These are phyloP conservation scores for Trichoderma koningii DNA, from an alignment of 2,329 filamentous ascomycete species.

Conservation along the genomic window DNA sequence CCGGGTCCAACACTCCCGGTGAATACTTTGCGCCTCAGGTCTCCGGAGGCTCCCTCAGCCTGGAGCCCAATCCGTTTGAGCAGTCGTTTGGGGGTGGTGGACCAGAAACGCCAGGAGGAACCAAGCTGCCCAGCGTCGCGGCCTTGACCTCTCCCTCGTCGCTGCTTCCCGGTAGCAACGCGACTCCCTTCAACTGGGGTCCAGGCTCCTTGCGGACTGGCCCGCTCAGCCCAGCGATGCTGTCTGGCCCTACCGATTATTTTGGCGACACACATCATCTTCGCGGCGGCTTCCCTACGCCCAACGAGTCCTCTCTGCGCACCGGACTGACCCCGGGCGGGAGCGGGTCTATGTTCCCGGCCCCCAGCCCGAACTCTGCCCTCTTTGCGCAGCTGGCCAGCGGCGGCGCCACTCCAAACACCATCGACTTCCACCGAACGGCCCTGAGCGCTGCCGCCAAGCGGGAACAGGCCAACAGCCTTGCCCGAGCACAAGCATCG, in stretches of 20 bases:
- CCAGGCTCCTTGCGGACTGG: slow-evolving; percentile 85
- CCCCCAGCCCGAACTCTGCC: slow-evolving; percentile 81
- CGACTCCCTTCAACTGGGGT: slow-evolving; percentile 76
- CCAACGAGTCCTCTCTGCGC: slow-evolving; percentile 91
- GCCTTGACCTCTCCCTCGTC: slow-evolving; percentile 88
- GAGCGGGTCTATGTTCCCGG: slow-evolving; percentile 96
- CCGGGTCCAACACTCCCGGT: slow-evolving; percentile 54
- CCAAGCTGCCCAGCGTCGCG: slow-evolving; percentile 84
- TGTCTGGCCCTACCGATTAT: slow-evolving; percentile 88
- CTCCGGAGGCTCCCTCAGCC: slow-evolving; percentile 57
- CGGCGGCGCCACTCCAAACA: slow-evolving; percentile 83
- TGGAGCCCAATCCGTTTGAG: slow-evolving; percentile 96
- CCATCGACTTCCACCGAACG: slow-evolving; percentile 91
- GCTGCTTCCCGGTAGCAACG: slow-evolving; percentile 71
- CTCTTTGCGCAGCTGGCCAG: slow-evolving; percentile 77
- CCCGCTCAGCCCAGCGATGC: slow-evolving; percentile 94
- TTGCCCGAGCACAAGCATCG: slow-evolving; percentile 32
- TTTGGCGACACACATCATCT: slow-evolving; percentile 79
- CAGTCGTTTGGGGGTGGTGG: slow-evolving; percentile 76
- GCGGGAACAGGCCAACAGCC: slow-evolving; percentile 49
- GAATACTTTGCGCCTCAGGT: slow-evolving; percentile 69
- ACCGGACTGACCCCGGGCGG: slow-evolving; percentile 92
- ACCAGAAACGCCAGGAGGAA: slow-evolving; percentile 79
- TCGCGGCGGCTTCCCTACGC: slow-evolving; percentile 84
- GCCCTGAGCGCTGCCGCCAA: slow-evolving; percentile 78